A percentile compares a stretch with the other conserved stretches of the same genome.
phyloP scores from a whole-genome alignment of 2,329 filamentous ascomycete species.

The Trichoderma arundinaceum region DNA sequence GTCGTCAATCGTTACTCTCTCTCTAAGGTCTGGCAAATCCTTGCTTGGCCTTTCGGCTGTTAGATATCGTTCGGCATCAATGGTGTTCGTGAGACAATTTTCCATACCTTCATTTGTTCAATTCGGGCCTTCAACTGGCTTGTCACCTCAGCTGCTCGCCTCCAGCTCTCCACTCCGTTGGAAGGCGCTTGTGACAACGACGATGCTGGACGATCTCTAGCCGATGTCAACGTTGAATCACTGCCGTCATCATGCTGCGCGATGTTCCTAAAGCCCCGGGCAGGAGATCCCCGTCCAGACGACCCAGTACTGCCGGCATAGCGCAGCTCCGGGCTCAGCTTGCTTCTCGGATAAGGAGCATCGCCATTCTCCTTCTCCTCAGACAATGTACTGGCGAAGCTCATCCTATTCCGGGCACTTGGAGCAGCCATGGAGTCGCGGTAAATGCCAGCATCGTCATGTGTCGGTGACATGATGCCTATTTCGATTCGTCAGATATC shows the following conservation, averaged over 20 bases:
- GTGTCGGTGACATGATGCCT: constrained; percentile 57
- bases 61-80: neutral
- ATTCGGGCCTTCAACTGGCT: constrained; percentile 97
- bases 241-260: constrained; percentile 43
- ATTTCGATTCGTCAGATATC: constrained; percentile 31
- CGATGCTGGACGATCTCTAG: constrained; percentile 45
- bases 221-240: constrained; percentile 40
- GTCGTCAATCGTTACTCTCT: constrained; percentile 23
- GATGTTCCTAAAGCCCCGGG: constrained; percentile 57
- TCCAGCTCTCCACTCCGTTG: constrained; percentile 79
- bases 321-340: constrained; percentile 61
- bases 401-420: constrained; percentile 58
- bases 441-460: constrained; percentile 66
- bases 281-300: constrained; percentile 65
- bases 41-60: constrained; percentile 38
- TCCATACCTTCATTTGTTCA: constrained; percentile 89
- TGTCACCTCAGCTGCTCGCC: constrained; percentile 93
- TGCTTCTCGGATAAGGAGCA: constrained; percentile 53
- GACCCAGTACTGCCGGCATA: constrained; percentile 57
- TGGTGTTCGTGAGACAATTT: neutral
- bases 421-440: constrained; percentile 55
- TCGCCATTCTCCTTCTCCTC: constrained; percentile 80
- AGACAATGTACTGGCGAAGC: constrained; percentile 68
- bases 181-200: constrained; percentile 45
- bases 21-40: constrained; percentile 41